Evolutionary conservation across 2,329 filamentous ascomycete species (phyloP).

Genomic region (Diaporthe longicolla): DNA sequence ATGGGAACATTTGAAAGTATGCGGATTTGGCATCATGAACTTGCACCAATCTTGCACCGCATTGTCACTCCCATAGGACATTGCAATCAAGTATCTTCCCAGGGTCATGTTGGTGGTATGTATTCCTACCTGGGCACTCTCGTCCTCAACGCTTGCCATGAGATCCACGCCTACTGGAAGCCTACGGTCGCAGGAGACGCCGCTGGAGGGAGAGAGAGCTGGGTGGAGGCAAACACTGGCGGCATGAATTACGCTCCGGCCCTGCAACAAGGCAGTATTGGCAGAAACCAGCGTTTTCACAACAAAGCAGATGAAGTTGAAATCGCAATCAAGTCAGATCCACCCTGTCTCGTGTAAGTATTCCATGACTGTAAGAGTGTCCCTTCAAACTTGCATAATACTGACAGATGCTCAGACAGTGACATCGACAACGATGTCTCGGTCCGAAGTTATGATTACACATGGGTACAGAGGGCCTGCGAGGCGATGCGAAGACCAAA

Average conservation of each 20-base stretch:
- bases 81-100: neutral
- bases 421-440: neutral
- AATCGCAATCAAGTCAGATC: neutral
- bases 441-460: neutral
- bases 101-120: neutral
- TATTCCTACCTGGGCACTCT: neutral
- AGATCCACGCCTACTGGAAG: neutral
- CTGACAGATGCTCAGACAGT: neutral
- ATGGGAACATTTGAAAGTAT: neutral
- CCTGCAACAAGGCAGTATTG: neutral
- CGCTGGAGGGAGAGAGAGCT: too few relatives aligned
- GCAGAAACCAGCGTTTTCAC: neutral
- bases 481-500: too few relatives aligned
- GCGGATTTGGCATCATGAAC: too few relatives aligned
- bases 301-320: neutral
- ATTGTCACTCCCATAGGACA: neutral
- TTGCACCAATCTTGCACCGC: too few relatives aligned
- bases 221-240: neutral
- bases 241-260: neutral
- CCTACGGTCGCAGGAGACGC: neutral
- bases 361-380: neutral
- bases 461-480: neutral
- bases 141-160: neutral
- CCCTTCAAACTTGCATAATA: neutral
- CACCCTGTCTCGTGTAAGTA: neutral